These are phyloP conservation scores for Adansonia digitata DNA, from an alignment of 345 rosid species.

Conservation along the genomic window DNA sequence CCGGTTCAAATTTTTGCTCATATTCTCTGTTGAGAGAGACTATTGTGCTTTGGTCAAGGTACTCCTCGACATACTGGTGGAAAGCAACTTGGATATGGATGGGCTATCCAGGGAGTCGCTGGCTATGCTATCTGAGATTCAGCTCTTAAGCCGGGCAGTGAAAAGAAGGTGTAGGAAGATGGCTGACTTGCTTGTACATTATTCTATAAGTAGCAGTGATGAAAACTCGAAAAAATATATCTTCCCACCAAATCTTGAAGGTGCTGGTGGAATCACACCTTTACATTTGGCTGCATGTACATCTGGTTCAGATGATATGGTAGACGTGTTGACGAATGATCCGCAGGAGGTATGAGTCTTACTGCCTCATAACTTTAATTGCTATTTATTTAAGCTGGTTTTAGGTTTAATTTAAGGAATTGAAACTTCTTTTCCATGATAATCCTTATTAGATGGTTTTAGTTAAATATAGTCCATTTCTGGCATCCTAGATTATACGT, in stretches of 20 bases:
- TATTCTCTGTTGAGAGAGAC: constrained; percentile 74
- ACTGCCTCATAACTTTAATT: background rate
- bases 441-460: background rate
- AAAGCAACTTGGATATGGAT: constrained; percentile 36
- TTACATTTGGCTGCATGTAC: constrained; percentile 84
- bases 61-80: constrained; percentile 58
- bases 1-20: constrained; percentile 68
- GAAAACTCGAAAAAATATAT: constrained; percentile 33
- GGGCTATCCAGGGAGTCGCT: constrained; percentile 43
- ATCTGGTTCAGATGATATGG: constrained; percentile 50
- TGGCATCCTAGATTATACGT: background rate
- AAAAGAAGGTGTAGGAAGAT: constrained; percentile 61
- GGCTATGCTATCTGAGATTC: constrained; percentile 57
- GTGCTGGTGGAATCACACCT: constrained; percentile 80
- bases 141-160: constrained; percentile 70
- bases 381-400: background rate
- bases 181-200: constrained; percentile 62
- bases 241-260: constrained; percentile 58
- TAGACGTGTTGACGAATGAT: constrained; percentile 80
- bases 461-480: background rate
- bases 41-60: constrained; percentile 55
- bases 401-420: background rate
- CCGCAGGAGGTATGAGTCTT: constrained; percentile 58
- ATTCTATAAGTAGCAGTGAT: constrained; percentile 21
- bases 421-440: background rate